Percentiles rank a stretch among this genome's conserved stretches.
Evolutionary conservation across 768 basidiomycete genomes (phyloP).

Genomic region (Amyloporia xantha): DNA sequence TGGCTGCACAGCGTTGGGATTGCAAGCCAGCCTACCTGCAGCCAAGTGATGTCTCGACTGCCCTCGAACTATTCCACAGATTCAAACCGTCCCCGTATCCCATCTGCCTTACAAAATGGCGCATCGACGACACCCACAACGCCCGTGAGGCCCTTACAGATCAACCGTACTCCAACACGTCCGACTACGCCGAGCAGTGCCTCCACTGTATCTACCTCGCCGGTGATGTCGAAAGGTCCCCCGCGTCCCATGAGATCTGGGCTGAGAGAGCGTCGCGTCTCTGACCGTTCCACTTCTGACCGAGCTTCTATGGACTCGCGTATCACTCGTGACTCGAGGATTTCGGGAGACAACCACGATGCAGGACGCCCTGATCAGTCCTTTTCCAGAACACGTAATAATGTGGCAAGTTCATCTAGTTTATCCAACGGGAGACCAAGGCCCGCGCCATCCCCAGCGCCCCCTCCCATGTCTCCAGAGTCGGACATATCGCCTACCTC

Average conservation of each 20-base stretch:
- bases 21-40: neutral
- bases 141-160: slow-evolving; percentile 45
- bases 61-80: slow-evolving; percentile 11
- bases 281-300: slow-evolving; percentile 49
- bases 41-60: slow-evolving; percentile 15
- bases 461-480: slow-evolving; percentile 12
- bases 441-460: neutral
- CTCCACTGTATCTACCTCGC: slow-evolving; percentile 28
- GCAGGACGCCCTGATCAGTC: slow-evolving; percentile 42
- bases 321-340: slow-evolving; percentile 21
- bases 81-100: slow-evolving; percentile 36
- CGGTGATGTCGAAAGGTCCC: slow-evolving; percentile 41
- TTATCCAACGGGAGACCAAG: slow-evolving; percentile 7
- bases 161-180: slow-evolving; percentile 36
- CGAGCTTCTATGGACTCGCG: slow-evolving; percentile 40
- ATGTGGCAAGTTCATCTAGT: slow-evolving; percentile 7
- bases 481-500: slow-evolving; percentile 22
- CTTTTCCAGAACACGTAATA: slow-evolving; percentile 27
- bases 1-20: neutral
- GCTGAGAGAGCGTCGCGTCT: slow-evolving; percentile 44
- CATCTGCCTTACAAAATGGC: slow-evolving; percentile 30
- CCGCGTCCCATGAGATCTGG: slow-evolving; percentile 65
- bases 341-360: slow-evolving; percentile 41
- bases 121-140: neutral
- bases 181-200: slow-evolving; percentile 47